A percentile compares a stretch with the other conserved stretches of the same genome.
Conservation (phyloP, 192 early-diverging fungal genomes). For the Backusella westeae region DNA sequence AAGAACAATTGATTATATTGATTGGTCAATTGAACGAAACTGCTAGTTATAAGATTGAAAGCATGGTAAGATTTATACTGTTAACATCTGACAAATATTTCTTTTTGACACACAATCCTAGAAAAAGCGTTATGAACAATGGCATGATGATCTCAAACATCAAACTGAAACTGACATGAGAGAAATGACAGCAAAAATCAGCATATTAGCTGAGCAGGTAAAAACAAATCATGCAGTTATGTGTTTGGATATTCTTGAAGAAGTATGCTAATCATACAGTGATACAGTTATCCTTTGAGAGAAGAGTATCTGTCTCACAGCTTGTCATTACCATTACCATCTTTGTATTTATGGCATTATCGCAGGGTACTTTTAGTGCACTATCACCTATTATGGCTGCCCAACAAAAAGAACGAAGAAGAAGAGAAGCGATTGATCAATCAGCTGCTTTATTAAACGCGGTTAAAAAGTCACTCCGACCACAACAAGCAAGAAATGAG, state of each 20-base stretch:
- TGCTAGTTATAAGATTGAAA: conserved; percentile 59
- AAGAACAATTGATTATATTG: conserved; percentile 60
- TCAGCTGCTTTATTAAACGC: neutral
- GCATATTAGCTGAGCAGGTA: conserved; percentile 45
- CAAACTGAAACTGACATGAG: conserved; percentile 39
- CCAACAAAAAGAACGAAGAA: conserved; percentile 29
- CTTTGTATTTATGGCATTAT: conserved; percentile 40
- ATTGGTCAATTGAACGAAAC: conserved; percentile 65
- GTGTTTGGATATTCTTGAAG: neutral
- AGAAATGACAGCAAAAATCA: conserved; percentile 40
- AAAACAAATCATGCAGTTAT: neutral
- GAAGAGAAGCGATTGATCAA: conserved; percentile 19
- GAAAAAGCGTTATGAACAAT: conserved; percentile 49
- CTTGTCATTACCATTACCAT: conserved; percentile 33
- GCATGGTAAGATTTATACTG: conserved; percentile 42
- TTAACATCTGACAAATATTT: neutral
- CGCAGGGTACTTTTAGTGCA: conserved; percentile 36
- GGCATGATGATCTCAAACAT: conserved; percentile 39
- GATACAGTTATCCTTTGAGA: conserved; percentile 43
- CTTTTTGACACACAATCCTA: neutral
- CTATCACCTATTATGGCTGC: conserved; percentile 35
- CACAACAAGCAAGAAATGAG: neutral
- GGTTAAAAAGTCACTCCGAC: neutral
- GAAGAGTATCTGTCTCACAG: conserved; percentile 37
- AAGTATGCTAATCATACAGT: neutral